phyloP scores from a whole-genome alignment of 208 protist genomes.

The Leishmania guyanensis region DNA sequence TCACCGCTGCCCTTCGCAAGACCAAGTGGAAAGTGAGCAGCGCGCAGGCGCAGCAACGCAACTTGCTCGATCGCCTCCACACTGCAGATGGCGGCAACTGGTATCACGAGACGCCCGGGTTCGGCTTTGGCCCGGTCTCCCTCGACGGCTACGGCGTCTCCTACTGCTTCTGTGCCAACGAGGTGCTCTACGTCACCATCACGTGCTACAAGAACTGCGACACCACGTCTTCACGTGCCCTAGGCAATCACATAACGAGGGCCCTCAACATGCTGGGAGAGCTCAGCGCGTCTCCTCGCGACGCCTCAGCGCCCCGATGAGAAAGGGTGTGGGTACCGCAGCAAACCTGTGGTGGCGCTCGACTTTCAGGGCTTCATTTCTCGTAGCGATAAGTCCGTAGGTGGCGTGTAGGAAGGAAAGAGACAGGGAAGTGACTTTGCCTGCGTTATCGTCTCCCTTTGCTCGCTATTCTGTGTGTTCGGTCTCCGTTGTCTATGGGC shows the following conservation, averaged over 20 bases:
- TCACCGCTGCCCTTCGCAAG: conserved; percentile 52
- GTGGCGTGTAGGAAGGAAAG: neutral
- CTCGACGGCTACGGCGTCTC: conserved; percentile 88
- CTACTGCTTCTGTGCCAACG: conserved; percentile 85
- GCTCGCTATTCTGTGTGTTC: neutral
- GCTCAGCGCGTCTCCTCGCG: neutral
- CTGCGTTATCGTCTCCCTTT: neutral
- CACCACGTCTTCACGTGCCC: conserved; percentile 36
- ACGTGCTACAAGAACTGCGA: conserved; percentile 66
- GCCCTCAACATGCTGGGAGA: conserved; percentile 53
- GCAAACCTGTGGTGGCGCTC: neutral
- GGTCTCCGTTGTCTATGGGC: neutral
- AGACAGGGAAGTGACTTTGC: neutral
- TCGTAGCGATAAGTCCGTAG: neutral
- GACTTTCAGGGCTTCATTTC: neutral
- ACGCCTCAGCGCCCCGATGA: neutral
- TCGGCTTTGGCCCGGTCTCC: conserved; percentile 89
- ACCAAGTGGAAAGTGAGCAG: conserved; percentile 85
- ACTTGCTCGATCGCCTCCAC: conserved; percentile 56
- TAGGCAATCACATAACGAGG: conserved; percentile 45
- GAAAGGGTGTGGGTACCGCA: neutral
- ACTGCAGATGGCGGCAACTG: conserved; percentile 26
- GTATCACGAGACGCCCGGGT: conserved; percentile 58
- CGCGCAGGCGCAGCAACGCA: conserved; percentile 70
- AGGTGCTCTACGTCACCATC: conserved; percentile 78